Conservation (phyloP, 2,329 filamentous ascomycete species). For the Monosporascus ibericus region DNA sequence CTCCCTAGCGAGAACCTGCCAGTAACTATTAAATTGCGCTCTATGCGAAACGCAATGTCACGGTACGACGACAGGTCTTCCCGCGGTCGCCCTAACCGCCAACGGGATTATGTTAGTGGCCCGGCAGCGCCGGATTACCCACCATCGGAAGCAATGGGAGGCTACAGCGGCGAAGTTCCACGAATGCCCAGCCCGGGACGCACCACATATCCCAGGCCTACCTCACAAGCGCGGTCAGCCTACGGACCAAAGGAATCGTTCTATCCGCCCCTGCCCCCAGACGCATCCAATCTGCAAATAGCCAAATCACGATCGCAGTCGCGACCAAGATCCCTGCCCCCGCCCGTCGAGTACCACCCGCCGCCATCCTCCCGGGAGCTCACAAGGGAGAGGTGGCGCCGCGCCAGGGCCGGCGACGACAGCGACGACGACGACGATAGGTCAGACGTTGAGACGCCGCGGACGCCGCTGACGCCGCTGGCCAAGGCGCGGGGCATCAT, state of each 20-base stretch:
- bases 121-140: constrained; percentile 9
- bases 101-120: constrained; percentile 4
- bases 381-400: constrained; percentile 6
- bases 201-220: constrained; percentile 11
- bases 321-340: constrained; percentile 23
- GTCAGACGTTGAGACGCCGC: constrained; percentile 16
- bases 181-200: constrained; percentile 12
- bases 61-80: constrained; percentile 18
- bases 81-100: constrained; percentile 12
- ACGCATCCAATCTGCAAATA: constrained; percentile 14
- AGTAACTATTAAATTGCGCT: neutral
- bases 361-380: constrained; percentile 7
- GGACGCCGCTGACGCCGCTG: constrained; percentile 33
- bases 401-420: constrained; percentile 6
- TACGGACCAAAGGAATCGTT: constrained; percentile 38
- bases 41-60: constrained; percentile 14
- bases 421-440: constrained; percentile 20
- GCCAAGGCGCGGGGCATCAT: constrained; percentile 35
- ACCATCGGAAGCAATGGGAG: constrained; percentile 6
- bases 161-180: constrained; percentile 10
- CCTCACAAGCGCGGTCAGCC: constrained; percentile 14
- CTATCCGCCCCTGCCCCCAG: constrained; percentile 10
- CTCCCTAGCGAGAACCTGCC: neutral
- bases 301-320: constrained; percentile 17
- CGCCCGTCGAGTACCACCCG: constrained; percentile 11